phyloP scores from a whole-genome alignment of 495 filamentous ascomycete species.

The Neurospora sp. region DNA sequence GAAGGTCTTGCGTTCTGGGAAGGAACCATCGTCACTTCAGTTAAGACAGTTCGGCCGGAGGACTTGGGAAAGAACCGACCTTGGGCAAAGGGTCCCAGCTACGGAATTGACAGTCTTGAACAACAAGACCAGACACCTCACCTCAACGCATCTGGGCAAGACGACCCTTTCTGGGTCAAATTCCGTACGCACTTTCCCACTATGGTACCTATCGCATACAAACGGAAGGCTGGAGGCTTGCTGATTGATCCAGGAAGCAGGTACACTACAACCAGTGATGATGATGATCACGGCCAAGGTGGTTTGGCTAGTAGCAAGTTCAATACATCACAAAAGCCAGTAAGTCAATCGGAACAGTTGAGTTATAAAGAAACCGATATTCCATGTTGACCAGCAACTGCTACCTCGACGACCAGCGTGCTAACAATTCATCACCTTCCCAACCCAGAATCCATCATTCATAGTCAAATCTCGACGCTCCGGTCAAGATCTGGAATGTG shows the following conservation, averaged over 20 bases:
- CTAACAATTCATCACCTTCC: not conserved
- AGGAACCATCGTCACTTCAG: not conserved
- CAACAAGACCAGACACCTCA: not conserved
- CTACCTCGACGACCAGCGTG: not conserved
- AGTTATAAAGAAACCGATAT: not conserved
- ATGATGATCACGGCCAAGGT: not conserved
- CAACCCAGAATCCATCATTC: not conserved
- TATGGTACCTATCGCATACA: not conserved
- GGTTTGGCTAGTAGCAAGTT: not conserved
- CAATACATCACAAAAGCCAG: not conserved
- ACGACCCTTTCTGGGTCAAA: not conserved
- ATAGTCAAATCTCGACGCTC: not conserved
- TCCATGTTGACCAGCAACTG: not conserved
- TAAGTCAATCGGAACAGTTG: not conserved
- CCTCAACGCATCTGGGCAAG: not conserved
- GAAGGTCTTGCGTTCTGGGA: not conserved
- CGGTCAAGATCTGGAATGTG: not conserved
- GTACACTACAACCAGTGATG: not conserved
- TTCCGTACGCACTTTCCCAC: not conserved
- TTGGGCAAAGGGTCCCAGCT: not conserved
- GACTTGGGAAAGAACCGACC: not conserved
- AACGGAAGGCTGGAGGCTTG: not conserved
- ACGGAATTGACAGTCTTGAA: not conserved
- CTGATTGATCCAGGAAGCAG: not conserved
- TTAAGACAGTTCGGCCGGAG: not conserved